phyloP scores from a whole-genome alignment of 106 monocot genomes.

The Narthecium ossifragum region DNA sequence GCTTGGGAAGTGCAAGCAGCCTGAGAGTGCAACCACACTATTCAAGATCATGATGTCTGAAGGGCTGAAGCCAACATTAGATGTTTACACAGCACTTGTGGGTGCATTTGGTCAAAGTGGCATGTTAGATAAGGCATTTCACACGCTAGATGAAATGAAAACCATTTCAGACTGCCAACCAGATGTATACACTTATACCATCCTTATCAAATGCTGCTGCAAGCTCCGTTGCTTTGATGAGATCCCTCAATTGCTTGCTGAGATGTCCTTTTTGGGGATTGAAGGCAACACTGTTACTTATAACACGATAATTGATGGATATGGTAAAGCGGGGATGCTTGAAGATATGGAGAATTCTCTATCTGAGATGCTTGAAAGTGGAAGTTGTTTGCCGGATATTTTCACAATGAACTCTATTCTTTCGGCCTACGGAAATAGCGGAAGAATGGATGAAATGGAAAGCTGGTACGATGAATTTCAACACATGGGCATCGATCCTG shows the following conservation, averaged over 20 bases:
- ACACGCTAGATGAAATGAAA: slow-evolving; percentile 77
- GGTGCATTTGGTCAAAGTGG: slow-evolving; percentile 67
- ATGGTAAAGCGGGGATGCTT: slow-evolving; percentile 73
- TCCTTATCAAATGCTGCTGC: slow-evolving; percentile 62
- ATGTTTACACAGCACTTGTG: slow-evolving; percentile 88
- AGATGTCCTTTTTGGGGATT: slow-evolving; percentile 79
- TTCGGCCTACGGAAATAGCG: slow-evolving; percentile 59
- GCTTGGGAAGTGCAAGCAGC: slow-evolving; percentile 72
- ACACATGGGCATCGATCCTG: slow-evolving; percentile 74
- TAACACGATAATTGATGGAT: slow-evolving; percentile 83
- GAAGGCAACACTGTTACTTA: slow-evolving; percentile 59
- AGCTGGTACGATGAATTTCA: slow-evolving; percentile 75
- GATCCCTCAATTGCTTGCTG: slow-evolving; percentile 45
- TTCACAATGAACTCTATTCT: slow-evolving; percentile 80
- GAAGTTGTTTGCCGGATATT: slow-evolving; percentile 55
- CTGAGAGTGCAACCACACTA: slow-evolving; percentile 51
- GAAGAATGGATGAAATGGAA: slow-evolving; percentile 68
- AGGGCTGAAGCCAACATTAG: slow-evolving; percentile 67
- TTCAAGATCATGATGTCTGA: slow-evolving; percentile 78
- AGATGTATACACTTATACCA: slow-evolving; percentile 70
- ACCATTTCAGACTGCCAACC: slow-evolving; percentile 66
- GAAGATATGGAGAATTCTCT: slow-evolving; percentile 70
- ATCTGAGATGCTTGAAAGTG: slow-evolving; percentile 64
- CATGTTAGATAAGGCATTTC: slow-evolving; percentile 55
- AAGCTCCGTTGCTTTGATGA: slow-evolving; percentile 56